phyloP scores from a whole-genome alignment of 1,139 yeast species.

The Casaregolazyma lundiana region DNA sequence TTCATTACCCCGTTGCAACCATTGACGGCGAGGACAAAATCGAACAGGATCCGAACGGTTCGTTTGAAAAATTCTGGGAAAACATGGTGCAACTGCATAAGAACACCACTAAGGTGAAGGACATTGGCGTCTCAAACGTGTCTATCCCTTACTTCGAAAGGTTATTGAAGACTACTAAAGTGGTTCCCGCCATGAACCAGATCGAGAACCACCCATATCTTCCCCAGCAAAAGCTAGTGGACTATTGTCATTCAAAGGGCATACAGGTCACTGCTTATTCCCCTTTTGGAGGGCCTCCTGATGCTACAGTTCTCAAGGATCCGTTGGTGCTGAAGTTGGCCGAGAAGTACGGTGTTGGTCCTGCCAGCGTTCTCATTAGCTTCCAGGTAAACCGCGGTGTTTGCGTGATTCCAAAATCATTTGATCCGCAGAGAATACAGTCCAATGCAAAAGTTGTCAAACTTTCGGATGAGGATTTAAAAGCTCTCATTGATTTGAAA shows the following conservation, averaged over 20 bases:
- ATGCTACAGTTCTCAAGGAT: slow-evolving; percentile 53
- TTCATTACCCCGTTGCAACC: slow-evolving; percentile 62
- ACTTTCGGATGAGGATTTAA: slow-evolving; percentile 47
- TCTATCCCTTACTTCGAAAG: slow-evolving; percentile 46
- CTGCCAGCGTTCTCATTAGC: slow-evolving; percentile 63
- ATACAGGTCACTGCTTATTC: slow-evolving; percentile 64
- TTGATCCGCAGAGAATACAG: slow-evolving; percentile 52
- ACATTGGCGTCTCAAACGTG: slow-evolving; percentile 58
- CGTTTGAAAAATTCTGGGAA: slow-evolving; percentile 54
- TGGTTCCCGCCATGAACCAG: slow-evolving; percentile 62
- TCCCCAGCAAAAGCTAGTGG: slow-evolving; percentile 62
- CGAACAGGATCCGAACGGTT: slow-evolving; percentile 40
- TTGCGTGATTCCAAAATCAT: slow-evolving; percentile 69
- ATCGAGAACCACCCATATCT: slow-evolving; percentile 66
- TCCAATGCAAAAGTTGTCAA: slow-evolving; percentile 50
- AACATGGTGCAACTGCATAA: slow-evolving; percentile 43
- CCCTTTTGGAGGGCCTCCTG: slow-evolving; percentile 60
- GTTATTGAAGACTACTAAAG: slow-evolving; percentile 41
- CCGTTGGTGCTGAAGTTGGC: slow-evolving; percentile 42
- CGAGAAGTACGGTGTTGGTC: slow-evolving; percentile 45
- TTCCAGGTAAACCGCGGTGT: slow-evolving; percentile 69
- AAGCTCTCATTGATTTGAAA: slow-evolving; percentile 7
- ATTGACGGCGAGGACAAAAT: slow-evolving; percentile 36
- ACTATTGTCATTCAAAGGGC: slow-evolving; percentile 47
- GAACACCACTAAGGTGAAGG: slow-evolving; percentile 45